These are phyloP conservation scores for Luffa acutangula DNA, from an alignment of 306 rosid species.

Conservation along the genomic window DNA sequence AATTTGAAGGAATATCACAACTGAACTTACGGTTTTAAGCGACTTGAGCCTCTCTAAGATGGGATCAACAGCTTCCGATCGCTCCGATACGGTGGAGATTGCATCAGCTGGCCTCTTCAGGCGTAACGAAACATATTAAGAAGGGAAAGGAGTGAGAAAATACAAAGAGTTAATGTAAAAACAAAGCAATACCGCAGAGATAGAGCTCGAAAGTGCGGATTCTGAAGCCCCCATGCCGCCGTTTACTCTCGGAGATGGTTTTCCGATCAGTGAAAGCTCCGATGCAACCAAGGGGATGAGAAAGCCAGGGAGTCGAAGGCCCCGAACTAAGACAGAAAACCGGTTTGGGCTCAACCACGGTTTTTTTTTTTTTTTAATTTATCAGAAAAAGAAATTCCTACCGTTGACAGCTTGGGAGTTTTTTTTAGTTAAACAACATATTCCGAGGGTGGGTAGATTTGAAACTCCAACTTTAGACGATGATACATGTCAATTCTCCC, in stretches of 20 bases:
- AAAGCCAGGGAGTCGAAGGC: neutral
- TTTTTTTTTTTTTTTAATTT: no score
- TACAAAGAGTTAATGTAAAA: neutral
- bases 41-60: conserved; percentile 57
- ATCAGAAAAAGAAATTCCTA: no score
- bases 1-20: neutral
- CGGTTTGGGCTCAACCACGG: neutral
- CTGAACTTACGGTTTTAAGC: conserved; percentile 49
- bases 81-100: conserved; percentile 73
- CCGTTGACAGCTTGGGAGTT: no score
- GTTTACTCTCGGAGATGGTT: neutral
- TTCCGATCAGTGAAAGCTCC: neutral
- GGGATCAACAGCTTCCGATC: conserved; percentile 57
- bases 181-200: conserved; percentile 18
- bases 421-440: no score
- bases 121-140: neutral
- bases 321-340: neutral
- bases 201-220: conserved; percentile 48
- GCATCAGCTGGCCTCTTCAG: conserved; percentile 44
- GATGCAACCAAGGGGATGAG: neutral
- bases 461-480: no score
- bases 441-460: no score
- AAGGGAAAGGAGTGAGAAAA: neutral
- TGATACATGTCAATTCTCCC: no score
- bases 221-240: conserved; percentile 82